A percentile compares a stretch with the other conserved stretches of the same genome.
Evolutionary conservation across 2,329 filamentous ascomycete species (phyloP).

Genomic region (Chrysoporthe austroafricana): DNA sequence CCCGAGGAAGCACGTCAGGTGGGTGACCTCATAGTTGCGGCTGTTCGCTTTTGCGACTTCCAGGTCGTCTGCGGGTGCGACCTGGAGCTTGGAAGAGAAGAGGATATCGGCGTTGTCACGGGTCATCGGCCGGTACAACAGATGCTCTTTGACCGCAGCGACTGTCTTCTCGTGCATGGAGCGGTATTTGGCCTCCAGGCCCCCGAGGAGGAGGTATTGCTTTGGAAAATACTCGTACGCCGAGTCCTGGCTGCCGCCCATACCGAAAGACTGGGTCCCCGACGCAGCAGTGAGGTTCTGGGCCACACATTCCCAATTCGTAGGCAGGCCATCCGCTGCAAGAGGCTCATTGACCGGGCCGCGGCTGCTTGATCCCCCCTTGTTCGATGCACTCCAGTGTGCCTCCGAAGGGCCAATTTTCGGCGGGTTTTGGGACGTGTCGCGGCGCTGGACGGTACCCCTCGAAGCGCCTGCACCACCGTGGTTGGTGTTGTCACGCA

Average conservation of each 20-base stretch:
- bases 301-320: constrained; percentile 55
- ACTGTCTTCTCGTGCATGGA: constrained; percentile 72
- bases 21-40: constrained; percentile 61
- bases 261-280: constrained; percentile 55
- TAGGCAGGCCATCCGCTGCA: constrained; percentile 40
- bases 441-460: constrained; percentile 18
- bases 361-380: constrained; percentile 4
- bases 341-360: constrained; percentile 33
- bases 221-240: constrained; percentile 73
- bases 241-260: constrained; percentile 71
- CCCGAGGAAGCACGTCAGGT: constrained; percentile 70
- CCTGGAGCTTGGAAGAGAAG: constrained; percentile 67
- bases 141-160: constrained; percentile 69
- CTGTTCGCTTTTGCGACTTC: constrained; percentile 40
- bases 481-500: background rate
- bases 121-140: constrained; percentile 79
- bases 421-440: background rate
- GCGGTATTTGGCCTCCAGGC: constrained; percentile 71
- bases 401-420: background rate
- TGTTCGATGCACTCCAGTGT: background rate
- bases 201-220: constrained; percentile 77
- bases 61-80: constrained; percentile 46
- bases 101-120: constrained; percentile 70
- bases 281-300: constrained; percentile 60
- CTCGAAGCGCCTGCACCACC: constrained; percentile 28